A percentile compares a stretch with the other conserved stretches of the same genome.
Conservation (phyloP, 805 yeast genomes). For the Candida arabinofermentans region DNA sequence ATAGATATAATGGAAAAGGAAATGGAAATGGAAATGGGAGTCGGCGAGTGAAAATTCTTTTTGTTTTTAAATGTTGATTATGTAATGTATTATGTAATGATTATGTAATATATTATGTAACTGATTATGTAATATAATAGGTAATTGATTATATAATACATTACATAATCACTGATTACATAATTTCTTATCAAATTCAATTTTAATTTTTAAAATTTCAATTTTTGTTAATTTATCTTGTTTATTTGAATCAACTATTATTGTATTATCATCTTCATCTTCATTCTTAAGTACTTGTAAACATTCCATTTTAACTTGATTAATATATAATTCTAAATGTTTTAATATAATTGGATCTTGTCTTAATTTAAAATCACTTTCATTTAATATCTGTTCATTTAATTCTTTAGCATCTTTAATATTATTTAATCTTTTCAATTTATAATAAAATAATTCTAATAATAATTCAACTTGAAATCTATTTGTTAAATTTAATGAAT, state of each 20-base stretch:
- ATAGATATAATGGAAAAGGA: not conserved
- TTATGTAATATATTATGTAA: too few relatives aligned
- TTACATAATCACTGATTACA: too few relatives aligned
- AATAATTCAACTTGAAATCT: not conserved
- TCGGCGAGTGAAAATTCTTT: not conserved
- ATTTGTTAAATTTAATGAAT: not conserved
- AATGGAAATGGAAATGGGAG: not conserved
- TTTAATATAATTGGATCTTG: not conserved
- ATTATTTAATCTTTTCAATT: not conserved
- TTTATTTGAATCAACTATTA: too few relatives aligned
- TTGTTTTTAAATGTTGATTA: not conserved
- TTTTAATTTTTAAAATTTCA: too few relatives aligned
- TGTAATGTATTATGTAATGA: not conserved
- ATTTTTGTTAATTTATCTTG: too few relatives aligned
- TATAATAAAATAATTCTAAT: not conserved
- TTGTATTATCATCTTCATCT: too few relatives aligned
- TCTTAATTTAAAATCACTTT: not conserved
- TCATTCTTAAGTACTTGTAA: not conserved
- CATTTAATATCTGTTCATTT: not conserved
- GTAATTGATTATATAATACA: too few relatives aligned
- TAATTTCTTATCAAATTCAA: too few relatives aligned
- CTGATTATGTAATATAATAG: too few relatives aligned
- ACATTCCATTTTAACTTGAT: not conserved
- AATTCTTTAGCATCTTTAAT: not conserved
- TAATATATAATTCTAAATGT: not conserved